phyloP scores from a whole-genome alignment of 176 grass and related monocot species.

The Lolium rigidum region DNA sequence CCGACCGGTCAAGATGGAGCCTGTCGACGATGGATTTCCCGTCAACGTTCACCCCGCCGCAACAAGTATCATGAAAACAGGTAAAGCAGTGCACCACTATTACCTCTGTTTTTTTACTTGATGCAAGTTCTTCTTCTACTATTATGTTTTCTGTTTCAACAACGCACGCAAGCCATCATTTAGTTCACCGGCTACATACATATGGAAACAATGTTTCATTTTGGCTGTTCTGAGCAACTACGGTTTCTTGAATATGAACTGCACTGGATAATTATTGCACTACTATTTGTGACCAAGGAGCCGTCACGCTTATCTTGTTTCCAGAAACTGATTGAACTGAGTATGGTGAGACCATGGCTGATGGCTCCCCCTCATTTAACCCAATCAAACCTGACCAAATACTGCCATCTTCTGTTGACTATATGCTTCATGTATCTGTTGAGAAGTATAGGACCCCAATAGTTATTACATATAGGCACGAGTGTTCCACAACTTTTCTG shows the following conservation, averaged over 20 bases:
- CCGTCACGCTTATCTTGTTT: background rate
- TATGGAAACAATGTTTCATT: background rate
- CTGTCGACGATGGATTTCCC: slow-evolving; percentile 40
- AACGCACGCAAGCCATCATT: background rate
- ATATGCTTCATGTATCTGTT: background rate
- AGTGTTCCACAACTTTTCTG: background rate
- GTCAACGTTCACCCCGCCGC: slow-evolving; percentile 44
- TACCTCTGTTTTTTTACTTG: background rate
- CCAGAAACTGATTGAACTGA: background rate
- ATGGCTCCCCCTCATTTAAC: background rate
- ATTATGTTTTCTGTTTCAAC: background rate
- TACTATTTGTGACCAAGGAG: background rate
- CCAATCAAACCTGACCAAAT: slow-evolving; percentile 3
- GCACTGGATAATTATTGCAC: slow-evolving; percentile 18
- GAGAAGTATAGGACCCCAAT: background rate
- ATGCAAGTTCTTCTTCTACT: background rate
- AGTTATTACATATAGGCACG: background rate
- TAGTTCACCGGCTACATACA: too few relatives aligned
- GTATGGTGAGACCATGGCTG: background rate
- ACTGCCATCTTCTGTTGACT: background rate
- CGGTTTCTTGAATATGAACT: background rate
- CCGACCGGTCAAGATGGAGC: slow-evolving; percentile 26
- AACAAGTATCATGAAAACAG: slow-evolving; percentile 48
- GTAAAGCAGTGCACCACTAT: slow-evolving; percentile 34
- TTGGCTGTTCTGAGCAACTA: background rate